Conservation (phyloP, 2,329 filamentous ascomycete species). For the Alternaria incomplexa region DNA sequence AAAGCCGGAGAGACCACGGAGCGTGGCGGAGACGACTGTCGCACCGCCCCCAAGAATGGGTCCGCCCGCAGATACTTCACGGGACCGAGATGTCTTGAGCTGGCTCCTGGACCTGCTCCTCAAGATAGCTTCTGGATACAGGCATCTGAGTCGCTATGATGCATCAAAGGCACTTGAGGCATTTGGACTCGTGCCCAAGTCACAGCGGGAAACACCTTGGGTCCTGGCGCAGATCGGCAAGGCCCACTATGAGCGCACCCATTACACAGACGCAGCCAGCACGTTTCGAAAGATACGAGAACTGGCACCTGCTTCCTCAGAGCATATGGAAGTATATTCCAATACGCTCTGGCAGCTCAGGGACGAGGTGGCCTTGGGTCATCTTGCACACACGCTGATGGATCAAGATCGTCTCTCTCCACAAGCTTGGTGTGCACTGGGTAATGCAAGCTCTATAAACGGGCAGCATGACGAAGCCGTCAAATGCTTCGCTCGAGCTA, state of each 20-base stretch:
- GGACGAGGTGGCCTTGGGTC: constrained; percentile 87
- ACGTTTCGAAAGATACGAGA: constrained; percentile 81
- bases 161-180: constrained; percentile 77
- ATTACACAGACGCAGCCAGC: constrained; percentile 85
- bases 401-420: constrained; percentile 88
- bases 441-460: constrained; percentile 92
- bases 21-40: constrained; percentile 33
- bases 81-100: constrained; percentile 75
- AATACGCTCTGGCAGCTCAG: constrained; percentile 99
- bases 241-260: constrained; percentile 87
- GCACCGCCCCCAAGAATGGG: constrained; percentile 44
- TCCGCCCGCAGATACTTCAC: constrained; percentile 63
- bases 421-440: constrained; percentile 93
- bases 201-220: constrained; percentile 90
- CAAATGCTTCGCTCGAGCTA: constrained; percentile 91
- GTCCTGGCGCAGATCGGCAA: constrained; percentile 89
- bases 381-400: constrained; percentile 87
- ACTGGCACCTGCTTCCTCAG: constrained; percentile 79
- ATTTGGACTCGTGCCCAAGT: constrained; percentile 72
- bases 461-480: constrained; percentile 94
- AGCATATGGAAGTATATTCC: constrained; percentile 98
- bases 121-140: constrained; percentile 82
- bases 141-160: constrained; percentile 77
- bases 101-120: constrained; percentile 81
- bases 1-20: constrained; percentile 60